Evolutionary conservation across 306 rosid genomes (phyloP).

Genomic region (Ormosia emarginata): DNA sequence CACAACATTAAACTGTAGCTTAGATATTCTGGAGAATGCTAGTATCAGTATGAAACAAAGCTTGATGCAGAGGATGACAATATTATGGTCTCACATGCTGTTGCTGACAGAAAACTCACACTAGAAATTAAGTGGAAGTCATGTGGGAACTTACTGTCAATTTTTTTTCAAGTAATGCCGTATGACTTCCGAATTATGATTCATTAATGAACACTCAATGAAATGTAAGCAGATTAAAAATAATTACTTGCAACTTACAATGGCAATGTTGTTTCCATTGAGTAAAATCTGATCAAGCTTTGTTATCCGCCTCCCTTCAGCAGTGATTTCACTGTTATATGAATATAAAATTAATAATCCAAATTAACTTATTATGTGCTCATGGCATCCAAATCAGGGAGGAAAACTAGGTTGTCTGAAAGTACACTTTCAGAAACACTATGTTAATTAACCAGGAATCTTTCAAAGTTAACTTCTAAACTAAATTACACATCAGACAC

Average conservation of each 20-base stretch:
- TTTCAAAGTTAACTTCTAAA: not conserved
- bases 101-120: not conserved
- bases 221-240: not conserved
- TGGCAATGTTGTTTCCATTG: constrained; percentile 97
- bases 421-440: too few relatives aligned
- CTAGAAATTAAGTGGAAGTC: not conserved
- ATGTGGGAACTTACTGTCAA: not conserved
- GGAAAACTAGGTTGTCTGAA: not conserved
- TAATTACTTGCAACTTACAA: constrained; percentile 58
- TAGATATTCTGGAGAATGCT: not conserved
- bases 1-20: not conserved
- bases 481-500: not conserved
- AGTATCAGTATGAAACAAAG: not conserved
- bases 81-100: not conserved
- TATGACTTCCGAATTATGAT: not conserved
- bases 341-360: constrained; percentile 22
- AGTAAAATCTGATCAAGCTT: constrained; percentile 97
- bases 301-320: constrained; percentile 96
- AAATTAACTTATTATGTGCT: constrained; percentile 10
- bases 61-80: not conserved
- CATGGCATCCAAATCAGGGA: not conserved
- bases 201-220: not conserved
- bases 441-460: not conserved
- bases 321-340: constrained; percentile 69
- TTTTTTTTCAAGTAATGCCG: not conserved